Base-by-base conservation (phyloP, 495 filamentous ascomycete genomes). In the Friedmanniomyces endolithicus region DNA sequence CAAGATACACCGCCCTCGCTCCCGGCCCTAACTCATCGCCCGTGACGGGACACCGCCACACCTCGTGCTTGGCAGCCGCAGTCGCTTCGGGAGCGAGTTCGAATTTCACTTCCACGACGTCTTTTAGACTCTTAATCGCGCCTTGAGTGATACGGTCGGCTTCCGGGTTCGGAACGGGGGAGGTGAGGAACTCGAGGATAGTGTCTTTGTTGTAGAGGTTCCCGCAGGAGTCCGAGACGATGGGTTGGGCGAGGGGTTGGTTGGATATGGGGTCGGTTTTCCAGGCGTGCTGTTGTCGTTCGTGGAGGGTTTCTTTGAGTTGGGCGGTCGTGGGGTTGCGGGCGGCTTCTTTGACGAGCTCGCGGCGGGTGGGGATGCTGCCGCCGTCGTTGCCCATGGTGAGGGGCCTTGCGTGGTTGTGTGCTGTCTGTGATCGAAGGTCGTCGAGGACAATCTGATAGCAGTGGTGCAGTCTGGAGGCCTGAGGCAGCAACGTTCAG, bases 381-480 rank as follows among this genome's bases (percentile, higher is more conserved):
- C 86, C 90, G 62, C 92, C 90, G 65, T 97, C 90, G 69, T 96
- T 96, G 71, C 90, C 92, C 90, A 96, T 96, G 56, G 45, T 67
- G 55, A 29, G 33, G 16, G 8, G 33, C 33, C 16, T 8, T 35
- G 33, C 16, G 33, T 31, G 27, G 9, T 9, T 31, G 27, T 9
- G 27, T 3, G 27, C 47, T 34, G 11, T 29, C n/a, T 29, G 35
- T 22, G 19, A 41, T 22, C 39, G 14, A 22, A n/a, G n/a, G n/a
- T n/a, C n/a, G n/a, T n/a, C n/a, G n/a, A n/a, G n/a, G n/a, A n/a
- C 14, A 41, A 41, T 41, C n/a, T n/a, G n/a, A 41, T 14, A n/a
- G 16, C 14, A 41, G 3, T 41, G 39, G 14, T 22, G 14, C 6
- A n/a, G 44, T 47, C 16, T 27, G 44, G 16, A 14, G 12, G 39